These are phyloP conservation scores for Pseudozyma tsukubaensis DNA, from an alignment of 1,284 basidiomycete species.

Conservation along the genomic window DNA sequence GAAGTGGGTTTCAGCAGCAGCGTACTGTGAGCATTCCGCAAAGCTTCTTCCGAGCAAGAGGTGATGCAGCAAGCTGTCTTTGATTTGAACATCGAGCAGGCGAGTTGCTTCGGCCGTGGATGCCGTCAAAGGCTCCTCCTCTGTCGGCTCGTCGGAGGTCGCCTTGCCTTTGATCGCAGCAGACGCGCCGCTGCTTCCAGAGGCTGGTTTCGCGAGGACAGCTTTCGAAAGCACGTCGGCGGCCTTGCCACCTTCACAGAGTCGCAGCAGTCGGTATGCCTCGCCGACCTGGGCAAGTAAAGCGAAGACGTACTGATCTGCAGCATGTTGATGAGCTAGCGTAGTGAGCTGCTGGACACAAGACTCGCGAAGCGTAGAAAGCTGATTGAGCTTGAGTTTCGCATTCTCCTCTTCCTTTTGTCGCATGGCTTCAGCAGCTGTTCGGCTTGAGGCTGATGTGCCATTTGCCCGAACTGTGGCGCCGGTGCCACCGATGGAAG, in stretches of 20 bases:
- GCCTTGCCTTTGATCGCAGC: neutral
- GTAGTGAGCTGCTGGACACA: constrained; percentile 25
- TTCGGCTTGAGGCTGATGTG: constrained; percentile 25
- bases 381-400: constrained; percentile 21
- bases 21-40: constrained; percentile 61
- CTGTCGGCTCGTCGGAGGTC: constrained; percentile 1
- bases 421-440: constrained; percentile 41
- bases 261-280: constrained; percentile 55
- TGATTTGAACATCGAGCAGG: constrained; percentile 23
- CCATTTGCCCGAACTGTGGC: constrained; percentile 20
- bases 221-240: constrained; percentile 30
- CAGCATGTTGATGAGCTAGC: constrained; percentile 35
- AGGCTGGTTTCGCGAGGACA: neutral
- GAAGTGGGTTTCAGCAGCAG: constrained; percentile 59
- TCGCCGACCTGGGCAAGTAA: constrained; percentile 54
- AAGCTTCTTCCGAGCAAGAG: constrained; percentile 57
- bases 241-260: constrained; percentile 49
- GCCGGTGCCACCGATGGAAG: constrained; percentile 15
- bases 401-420: constrained; percentile 31
- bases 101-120: constrained; percentile 1
- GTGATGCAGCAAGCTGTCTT: constrained; percentile 48
- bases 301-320: constrained; percentile 41
- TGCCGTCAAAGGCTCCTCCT: constrained; percentile 1
- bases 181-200: neutral
- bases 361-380: constrained; percentile 21